Conservation (phyloP, 1,284 basidiomycete species). For the Garcileccinum viscosum region DNA sequence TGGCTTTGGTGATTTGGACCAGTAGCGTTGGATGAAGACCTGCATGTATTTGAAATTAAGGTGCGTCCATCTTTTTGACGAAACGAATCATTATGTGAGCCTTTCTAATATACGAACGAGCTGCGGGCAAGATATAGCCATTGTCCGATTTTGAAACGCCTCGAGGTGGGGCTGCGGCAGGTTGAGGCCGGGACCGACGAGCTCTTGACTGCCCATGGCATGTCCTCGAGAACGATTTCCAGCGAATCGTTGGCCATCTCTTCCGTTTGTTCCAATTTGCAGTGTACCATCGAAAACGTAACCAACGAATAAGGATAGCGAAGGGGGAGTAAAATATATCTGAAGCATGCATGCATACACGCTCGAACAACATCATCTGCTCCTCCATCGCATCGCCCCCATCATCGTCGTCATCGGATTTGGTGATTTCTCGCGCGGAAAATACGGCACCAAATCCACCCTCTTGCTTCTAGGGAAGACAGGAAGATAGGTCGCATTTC, state of each 20-base stretch:
- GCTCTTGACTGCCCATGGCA: slow-evolving; percentile 76
- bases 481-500: too few relatives aligned
- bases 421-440: slow-evolving; percentile 69
- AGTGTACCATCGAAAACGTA: slow-evolving; percentile 81
- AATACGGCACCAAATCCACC: slow-evolving; percentile 97
- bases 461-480: too few relatives aligned
- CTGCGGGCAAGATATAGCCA: slow-evolving; percentile 75
- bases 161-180: slow-evolving; percentile 94
- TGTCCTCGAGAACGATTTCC: slow-evolving; percentile 80
- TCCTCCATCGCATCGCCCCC: slow-evolving; percentile 16
- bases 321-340: too few relatives aligned
- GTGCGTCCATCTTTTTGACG: slow-evolving; percentile 89
- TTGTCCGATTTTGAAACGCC: slow-evolving; percentile 90
- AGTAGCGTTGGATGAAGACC: slow-evolving; percentile 95
- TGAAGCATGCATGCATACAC: too few relatives aligned
- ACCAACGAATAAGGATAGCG: too few relatives aligned
- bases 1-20: slow-evolving; percentile 87
- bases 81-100: slow-evolving; percentile 87
- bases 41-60: slow-evolving; percentile 92
- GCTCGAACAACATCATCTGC: too few relatives aligned
- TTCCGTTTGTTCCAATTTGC: slow-evolving; percentile 94
- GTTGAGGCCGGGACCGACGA: slow-evolving; percentile 85
- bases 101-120: slow-evolving; percentile 86
- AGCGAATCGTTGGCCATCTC: slow-evolving; percentile 94
- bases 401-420: slow-evolving; percentile 46